A percentile compares a stretch with the other conserved stretches of the same genome.
These are phyloP conservation scores for Elsinoe ampelina DNA, from an alignment of 2,329 filamentous ascomycete genomes.

Conservation along the genomic window DNA sequence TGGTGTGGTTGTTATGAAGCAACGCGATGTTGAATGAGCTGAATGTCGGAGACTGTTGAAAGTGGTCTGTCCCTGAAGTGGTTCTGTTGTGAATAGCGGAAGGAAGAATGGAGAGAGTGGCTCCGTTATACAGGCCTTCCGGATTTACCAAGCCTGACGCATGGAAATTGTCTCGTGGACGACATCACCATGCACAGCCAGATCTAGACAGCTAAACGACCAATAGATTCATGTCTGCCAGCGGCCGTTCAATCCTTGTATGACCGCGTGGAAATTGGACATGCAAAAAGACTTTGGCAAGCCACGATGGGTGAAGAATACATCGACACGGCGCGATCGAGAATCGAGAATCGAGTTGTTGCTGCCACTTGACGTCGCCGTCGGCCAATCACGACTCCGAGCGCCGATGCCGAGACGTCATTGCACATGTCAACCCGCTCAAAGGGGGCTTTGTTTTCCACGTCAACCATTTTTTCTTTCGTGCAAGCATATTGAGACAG, in stretches of 20 bases:
- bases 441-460: no score
- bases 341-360: no score
- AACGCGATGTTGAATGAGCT: neutral
- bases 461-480: no score
- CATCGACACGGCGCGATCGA: neutral
- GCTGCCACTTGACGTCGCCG: neutral
- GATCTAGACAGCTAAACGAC: slow-evolving; percentile 2
- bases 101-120: neutral
- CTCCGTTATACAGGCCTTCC: neutral
- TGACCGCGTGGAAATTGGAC: neutral
- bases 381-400: slow-evolving; percentile 2
- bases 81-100: neutral
- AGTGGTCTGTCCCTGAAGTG: neutral
- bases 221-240: neutral
- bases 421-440: neutral
- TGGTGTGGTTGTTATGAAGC: neutral
- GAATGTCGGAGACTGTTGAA: slow-evolving; percentile 5
- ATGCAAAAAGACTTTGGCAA: neutral
- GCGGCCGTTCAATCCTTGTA: neutral
- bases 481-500: no score
- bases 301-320: slow-evolving; percentile 4
- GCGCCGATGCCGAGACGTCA: neutral
- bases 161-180: neutral
- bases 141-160: neutral
- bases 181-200: slow-evolving; percentile 12